Base-by-base conservation (phyloP, 2,329 filamentous ascomycete species). In the Fusarium nelsonii region DNA sequence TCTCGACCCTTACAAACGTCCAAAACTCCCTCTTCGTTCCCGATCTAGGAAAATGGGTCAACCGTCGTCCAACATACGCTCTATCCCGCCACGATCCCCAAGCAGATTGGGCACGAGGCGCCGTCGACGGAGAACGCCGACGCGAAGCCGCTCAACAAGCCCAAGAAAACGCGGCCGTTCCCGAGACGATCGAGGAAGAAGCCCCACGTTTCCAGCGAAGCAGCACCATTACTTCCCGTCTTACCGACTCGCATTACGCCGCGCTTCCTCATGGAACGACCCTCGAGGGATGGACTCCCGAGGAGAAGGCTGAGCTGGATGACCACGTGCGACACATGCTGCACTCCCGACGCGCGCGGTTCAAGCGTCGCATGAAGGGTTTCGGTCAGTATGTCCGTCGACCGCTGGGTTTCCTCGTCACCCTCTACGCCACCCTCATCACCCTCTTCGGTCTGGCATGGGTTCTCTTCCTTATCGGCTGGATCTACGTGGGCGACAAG, bases 401-500 rank as follows among this genome's bases (percentile, higher is more conserved):
- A 72, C 92, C 93, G 2, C 84, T 97, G 37, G 93, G 93, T 2
- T 93, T 96, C 75, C 85, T 94, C 56, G 91, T 97, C 61, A 96
- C 92, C 0, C 80, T 97, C 6, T 97, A 97, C 78, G 93, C 92
- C 10, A 90, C 87, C 1, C 83, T 95, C 20, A 94, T 97, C 72
- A 96, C 93, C 0, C 83, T 94, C 0, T 97, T 97, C 72, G 93
- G 93, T 74, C 84, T 95, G 14, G 92, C 92, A 0, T 97, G 93
- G 93, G 93, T 97, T 2, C 85, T 97, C n/a, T 96, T 95, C 80
- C 82, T 97, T 56, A 97, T 97, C 76, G 92, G 90, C 48, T 97
- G 93, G 93, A 92, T 96, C 75, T 94, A 93, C 68, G 90, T 95
- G 20, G 92, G 91, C 20, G 87, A 88, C 32, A 84, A 85, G 72